phyloP scores from a whole-genome alignment of 305 asterid genomes.

The Solanum hybrid region DNA sequence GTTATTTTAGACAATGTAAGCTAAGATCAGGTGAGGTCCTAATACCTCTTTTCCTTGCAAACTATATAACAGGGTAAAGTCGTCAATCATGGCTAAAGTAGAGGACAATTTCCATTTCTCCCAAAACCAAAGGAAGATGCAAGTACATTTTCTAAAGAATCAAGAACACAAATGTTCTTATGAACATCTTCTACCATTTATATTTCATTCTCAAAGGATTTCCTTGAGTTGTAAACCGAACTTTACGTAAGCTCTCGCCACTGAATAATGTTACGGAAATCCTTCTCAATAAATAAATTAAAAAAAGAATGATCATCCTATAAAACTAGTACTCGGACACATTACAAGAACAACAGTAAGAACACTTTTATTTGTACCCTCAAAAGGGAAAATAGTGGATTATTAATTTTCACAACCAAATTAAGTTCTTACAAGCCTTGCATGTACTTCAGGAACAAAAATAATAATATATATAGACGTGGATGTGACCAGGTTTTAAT shows the following conservation, averaged over 20 bases:
- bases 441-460: neutral
- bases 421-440: neutral
- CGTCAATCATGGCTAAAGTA: neutral
- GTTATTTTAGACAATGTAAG: neutral
- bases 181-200: neutral
- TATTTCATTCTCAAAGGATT: neutral
- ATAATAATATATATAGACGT: neutral
- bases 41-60: neutral
- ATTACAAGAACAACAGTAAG: neutral
- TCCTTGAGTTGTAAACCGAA: neutral
- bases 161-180: neutral
- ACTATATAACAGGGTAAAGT: neutral
- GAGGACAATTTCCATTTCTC: neutral
- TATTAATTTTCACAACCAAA: neutral
- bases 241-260: neutral
- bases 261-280: neutral
- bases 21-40: neutral
- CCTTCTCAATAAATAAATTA: neutral
- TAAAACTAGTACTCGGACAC: neutral
- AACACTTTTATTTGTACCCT: neutral
- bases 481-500: neutral
- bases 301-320: neutral
- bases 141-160: neutral
- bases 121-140: neutral
- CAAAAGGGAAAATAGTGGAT: neutral